Conservation (phyloP, 331 rosid species). For the Malus hybrid region DNA sequence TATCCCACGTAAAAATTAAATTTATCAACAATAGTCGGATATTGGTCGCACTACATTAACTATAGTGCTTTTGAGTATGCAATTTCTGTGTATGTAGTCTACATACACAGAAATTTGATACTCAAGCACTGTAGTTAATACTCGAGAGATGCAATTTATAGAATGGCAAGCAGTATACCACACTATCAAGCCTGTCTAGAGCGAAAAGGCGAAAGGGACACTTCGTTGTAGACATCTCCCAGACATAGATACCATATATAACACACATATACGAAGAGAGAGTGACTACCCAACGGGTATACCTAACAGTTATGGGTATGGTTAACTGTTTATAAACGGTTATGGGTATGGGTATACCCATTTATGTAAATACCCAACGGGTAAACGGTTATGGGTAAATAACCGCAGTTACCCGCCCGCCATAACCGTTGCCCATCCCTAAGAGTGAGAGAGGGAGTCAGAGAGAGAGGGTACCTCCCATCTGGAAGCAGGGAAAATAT, state of each 20-base stretch:
- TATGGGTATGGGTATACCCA: too few species aligned
- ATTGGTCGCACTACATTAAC: background rate
- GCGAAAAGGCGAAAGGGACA: background rate
- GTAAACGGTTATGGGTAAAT: too few species aligned
- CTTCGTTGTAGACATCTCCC: background rate
- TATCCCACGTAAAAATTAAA: background rate
- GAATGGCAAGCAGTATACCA: background rate
- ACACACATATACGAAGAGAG: background rate
- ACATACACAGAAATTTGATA: background rate
- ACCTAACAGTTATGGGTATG: too few species aligned
- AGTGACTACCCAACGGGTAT: background rate
- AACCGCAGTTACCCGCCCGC: too few species aligned
- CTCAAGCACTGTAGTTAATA: background rate
- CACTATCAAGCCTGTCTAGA: background rate
- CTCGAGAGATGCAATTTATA: background rate
- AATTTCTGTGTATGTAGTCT: too few species aligned
- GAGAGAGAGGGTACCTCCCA: constrained; percentile 62
- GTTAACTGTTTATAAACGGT: too few species aligned
- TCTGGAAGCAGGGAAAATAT: constrained; percentile 96
- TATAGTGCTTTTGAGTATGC: too few species aligned
- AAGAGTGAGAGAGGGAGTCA: background rate
- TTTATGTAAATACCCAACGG: too few species aligned
- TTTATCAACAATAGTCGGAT: background rate
- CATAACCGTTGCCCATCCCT: too few species aligned
- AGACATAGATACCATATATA: background rate